A percentile compares a stretch with the other conserved stretches of the same genome.
phyloP scores from a whole-genome alignment of 1,284 basidiomycete species.

The Afroboletus lepidellus region DNA sequence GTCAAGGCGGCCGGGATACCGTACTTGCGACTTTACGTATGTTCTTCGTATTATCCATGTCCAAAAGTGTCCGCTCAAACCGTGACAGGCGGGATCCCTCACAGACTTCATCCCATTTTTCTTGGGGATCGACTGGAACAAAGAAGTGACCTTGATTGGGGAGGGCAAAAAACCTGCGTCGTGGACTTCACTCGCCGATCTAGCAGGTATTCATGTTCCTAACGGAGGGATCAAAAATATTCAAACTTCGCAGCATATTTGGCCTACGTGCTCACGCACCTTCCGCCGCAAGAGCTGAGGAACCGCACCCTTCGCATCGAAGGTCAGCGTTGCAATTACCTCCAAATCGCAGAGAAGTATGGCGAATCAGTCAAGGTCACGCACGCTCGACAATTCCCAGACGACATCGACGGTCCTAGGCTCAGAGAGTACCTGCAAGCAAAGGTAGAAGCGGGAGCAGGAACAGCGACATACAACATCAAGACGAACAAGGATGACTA shows the following conservation, averaged over 20 bases:
- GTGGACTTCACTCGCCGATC: constrained; percentile 32
- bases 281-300: constrained; percentile 23
- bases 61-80: neutral
- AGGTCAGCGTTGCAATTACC: constrained; percentile 25
- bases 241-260: constrained; percentile 26
- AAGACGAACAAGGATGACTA: constrained; percentile 10
- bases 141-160: constrained; percentile 28
- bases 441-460: constrained; percentile 15
- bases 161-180: constrained; percentile 27
- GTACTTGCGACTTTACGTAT: constrained; percentile 28
- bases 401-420: constrained; percentile 11
- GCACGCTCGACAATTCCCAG: constrained; percentile 8
- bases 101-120: constrained; percentile 20
- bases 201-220: constrained; percentile 15
- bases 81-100: constrained; percentile 18
- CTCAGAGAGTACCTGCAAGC: constrained; percentile 20
- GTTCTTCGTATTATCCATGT: constrained; percentile 5
- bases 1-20: constrained; percentile 28
- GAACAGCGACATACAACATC: constrained; percentile 11
- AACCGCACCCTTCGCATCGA: constrained; percentile 33
- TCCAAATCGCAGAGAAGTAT: constrained; percentile 12
- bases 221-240: neutral
- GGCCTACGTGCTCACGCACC: constrained; percentile 31
- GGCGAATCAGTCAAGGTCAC: constrained; percentile 9
- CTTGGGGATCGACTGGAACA: constrained; percentile 16